phyloP scores from a whole-genome alignment of 164 flowering plant species.

The Taxillus chinensis region DNA sequence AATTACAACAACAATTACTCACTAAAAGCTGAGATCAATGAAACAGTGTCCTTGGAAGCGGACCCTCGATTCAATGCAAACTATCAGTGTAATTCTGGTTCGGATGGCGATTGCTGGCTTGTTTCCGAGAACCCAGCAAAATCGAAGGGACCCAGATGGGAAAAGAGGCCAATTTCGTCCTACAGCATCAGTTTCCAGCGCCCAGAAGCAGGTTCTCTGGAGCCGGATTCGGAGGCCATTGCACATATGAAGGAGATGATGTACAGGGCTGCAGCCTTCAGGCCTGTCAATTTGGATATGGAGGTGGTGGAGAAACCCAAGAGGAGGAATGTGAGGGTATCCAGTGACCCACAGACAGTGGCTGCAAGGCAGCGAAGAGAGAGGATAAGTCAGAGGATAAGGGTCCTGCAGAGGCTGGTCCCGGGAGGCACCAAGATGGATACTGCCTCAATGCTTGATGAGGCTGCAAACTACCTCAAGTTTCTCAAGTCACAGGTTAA shows the following conservation, averaged over 20 bases:
- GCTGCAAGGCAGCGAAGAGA: conserved; percentile 95
- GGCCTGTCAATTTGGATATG: conserved; percentile 66
- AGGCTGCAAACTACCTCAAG: conserved; percentile 93
- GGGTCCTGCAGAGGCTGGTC: conserved; percentile 77
- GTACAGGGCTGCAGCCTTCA: conserved; percentile 73
- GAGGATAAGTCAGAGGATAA: conserved; percentile 82
- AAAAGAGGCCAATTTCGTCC: conserved; percentile 30
- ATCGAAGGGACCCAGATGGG: conserved; percentile 37
- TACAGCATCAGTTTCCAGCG: conserved; percentile 68
- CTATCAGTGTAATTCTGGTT: too few species aligned
- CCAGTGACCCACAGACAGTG: conserved; percentile 89
- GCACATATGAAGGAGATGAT: conserved; percentile 95
- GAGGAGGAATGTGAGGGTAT: conserved; percentile 85
- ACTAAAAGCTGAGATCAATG: conserved; percentile 6
- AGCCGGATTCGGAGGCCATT: conserved; percentile 74
- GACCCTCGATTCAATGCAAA: not conserved
- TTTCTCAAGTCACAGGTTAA: conserved; percentile 77
- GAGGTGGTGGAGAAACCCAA: conserved; percentile 72
- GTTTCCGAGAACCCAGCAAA: conserved; percentile 31
- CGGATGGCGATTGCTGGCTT: conserved; percentile 22
- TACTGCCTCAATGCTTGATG: conserved; percentile 98
- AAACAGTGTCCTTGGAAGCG: conserved; percentile 11
- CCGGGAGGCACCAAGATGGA: conserved; percentile 99
- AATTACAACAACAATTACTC: conserved; percentile 13
- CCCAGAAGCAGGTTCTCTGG: conserved; percentile 22